A percentile compares a stretch with the other conserved stretches of the same genome.
Evolutionary conservation across 345 rosid species (phyloP).

Genomic region (Turritis glabra): DNA sequence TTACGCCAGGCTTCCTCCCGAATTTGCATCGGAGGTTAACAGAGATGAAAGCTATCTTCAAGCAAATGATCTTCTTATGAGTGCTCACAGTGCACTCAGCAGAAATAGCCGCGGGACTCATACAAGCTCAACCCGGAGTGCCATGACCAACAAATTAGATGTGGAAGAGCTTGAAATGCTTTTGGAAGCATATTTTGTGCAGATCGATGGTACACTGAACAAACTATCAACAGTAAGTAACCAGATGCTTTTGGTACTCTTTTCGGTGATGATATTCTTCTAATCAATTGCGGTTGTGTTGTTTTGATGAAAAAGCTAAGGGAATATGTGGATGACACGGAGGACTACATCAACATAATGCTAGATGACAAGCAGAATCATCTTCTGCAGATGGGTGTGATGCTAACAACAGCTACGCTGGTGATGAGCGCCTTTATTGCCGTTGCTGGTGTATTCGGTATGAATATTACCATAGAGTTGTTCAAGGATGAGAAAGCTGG

Average conservation of each 20-base stretch:
- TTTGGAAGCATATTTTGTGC: conserved; percentile 94
- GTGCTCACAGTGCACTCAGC: conserved; percentile 45
- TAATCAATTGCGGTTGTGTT: conserved; percentile 20
- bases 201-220: conserved; percentile 87
- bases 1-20: conserved; percentile 51
- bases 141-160: conserved; percentile 66
- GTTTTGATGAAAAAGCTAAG: conserved; percentile 57
- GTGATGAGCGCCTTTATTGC: conserved; percentile 70
- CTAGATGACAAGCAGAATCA: conserved; percentile 96
- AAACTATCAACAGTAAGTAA: conserved; percentile 81
- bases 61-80: conserved; percentile 51
- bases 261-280: neutral
- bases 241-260: neutral
- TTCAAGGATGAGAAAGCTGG: conserved; percentile 39
- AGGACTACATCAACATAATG: conserved; percentile 95
- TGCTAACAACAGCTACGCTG: conserved; percentile 87
- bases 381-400: conserved; percentile 92
- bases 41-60: conserved; percentile 49
- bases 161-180: conserved; percentile 98
- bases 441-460: conserved; percentile 72
- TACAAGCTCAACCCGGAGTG: conserved; percentile 66
- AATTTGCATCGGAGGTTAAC: conserved; percentile 45
- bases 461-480: conserved; percentile 65
- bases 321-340: conserved; percentile 95
- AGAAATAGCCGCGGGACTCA: conserved; percentile 63